phyloP scores from a whole-genome alignment of 2,329 filamentous ascomycete species.

The Xylaria sp. region DNA sequence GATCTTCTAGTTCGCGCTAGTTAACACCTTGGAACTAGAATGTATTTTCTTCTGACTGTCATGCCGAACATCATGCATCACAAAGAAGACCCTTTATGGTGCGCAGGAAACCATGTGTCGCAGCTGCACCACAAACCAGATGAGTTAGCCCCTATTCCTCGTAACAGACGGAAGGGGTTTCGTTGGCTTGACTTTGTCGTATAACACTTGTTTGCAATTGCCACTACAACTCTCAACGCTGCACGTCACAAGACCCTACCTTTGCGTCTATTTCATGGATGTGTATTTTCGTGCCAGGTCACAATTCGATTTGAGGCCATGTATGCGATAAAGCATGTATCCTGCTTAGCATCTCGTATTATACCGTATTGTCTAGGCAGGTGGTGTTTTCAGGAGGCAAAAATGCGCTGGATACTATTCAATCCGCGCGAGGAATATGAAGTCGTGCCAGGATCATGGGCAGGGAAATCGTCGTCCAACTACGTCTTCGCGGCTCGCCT shows the following conservation, averaged over 20 bases:
- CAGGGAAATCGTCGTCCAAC: neutral
- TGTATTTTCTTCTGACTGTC: slow-evolving; percentile 9
- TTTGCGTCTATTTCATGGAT: neutral
- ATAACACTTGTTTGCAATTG: slow-evolving; percentile 5
- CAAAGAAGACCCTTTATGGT: neutral
- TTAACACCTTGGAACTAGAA: neutral
- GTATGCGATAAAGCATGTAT: neutral
- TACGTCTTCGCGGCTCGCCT: neutral
- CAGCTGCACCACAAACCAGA: neutral
- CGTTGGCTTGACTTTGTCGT: neutral
- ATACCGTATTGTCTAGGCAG: neutral
- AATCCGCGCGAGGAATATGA: neutral
- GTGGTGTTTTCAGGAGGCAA: neutral
- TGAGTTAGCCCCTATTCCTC: neutral
- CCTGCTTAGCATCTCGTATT: neutral
- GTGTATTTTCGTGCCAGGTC: neutral
- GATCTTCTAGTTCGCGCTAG: neutral
- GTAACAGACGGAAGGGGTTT: too few species aligned
- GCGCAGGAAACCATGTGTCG: neutral
- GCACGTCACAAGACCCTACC: slow-evolving; percentile 15
- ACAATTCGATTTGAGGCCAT: neutral
- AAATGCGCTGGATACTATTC: neutral
- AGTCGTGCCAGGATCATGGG: slow-evolving; percentile 3
- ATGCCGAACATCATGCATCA: slow-evolving; percentile 7
- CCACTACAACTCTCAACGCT: neutral